phyloP scores from a whole-genome alignment of 2,329 filamentous ascomycete genomes.

The Blastomyces silverae region DNA sequence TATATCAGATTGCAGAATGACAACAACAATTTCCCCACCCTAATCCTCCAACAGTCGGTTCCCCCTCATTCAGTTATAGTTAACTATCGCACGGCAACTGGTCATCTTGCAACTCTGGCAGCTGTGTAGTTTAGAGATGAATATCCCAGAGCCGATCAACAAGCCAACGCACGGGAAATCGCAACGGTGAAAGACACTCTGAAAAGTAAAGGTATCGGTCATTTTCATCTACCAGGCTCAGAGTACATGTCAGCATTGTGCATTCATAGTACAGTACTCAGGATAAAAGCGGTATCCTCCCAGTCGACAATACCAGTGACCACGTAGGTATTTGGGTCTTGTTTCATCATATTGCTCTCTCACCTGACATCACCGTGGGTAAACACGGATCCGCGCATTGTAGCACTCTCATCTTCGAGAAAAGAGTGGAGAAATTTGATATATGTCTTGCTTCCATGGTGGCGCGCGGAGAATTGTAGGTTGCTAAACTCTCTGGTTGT shows the following conservation, averaged over 20 bases:
- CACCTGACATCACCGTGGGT: slow-evolving; percentile 27
- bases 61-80: too few species aligned
- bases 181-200: not conserved
- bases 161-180: not conserved
- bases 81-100: too few species aligned
- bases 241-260: not conserved
- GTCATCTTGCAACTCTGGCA: slow-evolving; percentile 21
- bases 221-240: not conserved
- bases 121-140: slow-evolving; percentile 17
- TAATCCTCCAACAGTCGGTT: too few species aligned
- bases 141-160: not conserved
- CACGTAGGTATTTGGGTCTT: slow-evolving; percentile 8
- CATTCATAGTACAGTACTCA: slow-evolving; percentile 6
- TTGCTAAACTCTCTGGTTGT: slow-evolving; percentile 18
- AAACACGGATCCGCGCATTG: not conserved
- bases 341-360: slow-evolving; percentile 28
- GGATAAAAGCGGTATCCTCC: not conserved
- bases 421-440: slow-evolving; percentile 25
- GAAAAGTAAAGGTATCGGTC: not conserved
- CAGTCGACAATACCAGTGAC: not conserved
- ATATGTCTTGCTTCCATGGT: slow-evolving; percentile 24
- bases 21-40: too few species aligned
- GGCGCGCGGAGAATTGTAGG: slow-evolving; percentile 25
- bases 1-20: too few species aligned
- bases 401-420: slow-evolving; percentile 17